Base-by-base conservation (phyloP, 2,329 filamentous ascomycete species). In the Fusarium keratoplasticum region DNA sequence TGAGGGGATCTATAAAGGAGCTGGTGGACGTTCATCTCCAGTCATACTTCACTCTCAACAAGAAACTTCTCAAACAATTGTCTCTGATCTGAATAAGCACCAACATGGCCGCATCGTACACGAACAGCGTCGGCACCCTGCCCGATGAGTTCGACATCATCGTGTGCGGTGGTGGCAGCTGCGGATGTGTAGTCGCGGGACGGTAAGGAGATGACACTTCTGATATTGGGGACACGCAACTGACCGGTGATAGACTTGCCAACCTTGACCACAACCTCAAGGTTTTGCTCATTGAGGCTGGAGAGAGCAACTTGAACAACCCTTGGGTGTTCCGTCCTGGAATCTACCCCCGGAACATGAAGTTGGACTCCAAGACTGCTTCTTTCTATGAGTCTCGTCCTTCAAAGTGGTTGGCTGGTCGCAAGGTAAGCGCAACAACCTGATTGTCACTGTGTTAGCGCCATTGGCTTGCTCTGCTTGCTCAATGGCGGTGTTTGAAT, bases 81-180 rank as follows among this genome's bases (percentile, higher is more conserved):
- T 31, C 42, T 20, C 35, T 31, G 52, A 22, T 50, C 22, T 69
- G 60, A 50, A 55, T 29, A 72, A 50, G 44, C 52, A 33, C 40
- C 52, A 77, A 8, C 65, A 78, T 78, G 76, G 63, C 73, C 22
- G 42, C 74, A 29, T 55, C 73, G 52, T 77, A 71, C 36, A 58
- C 72, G 42, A 75, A 64, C 67, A 62, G 57, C 50, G 27, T 64
- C 5, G 73, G 75, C 66, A 59, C 73, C 8, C 79, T 95, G 72
- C 92, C 93, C 38, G 92, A 95, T 68, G 93, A 95, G 86, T 93
- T 94, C 79, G 93, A 95, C 81, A 94, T 95, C 77, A 95, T 95
- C 77, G 92, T 95, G 33, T 93, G 91, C 74, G 93, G 93, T 78
- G 93, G 93, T 78, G 93, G 93, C 64, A 93, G 91, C 80, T 90